Evolutionary conservation across 352 stramenopile genomes (phyloP).

Genomic region (Phytopythium aichiense): DNA sequence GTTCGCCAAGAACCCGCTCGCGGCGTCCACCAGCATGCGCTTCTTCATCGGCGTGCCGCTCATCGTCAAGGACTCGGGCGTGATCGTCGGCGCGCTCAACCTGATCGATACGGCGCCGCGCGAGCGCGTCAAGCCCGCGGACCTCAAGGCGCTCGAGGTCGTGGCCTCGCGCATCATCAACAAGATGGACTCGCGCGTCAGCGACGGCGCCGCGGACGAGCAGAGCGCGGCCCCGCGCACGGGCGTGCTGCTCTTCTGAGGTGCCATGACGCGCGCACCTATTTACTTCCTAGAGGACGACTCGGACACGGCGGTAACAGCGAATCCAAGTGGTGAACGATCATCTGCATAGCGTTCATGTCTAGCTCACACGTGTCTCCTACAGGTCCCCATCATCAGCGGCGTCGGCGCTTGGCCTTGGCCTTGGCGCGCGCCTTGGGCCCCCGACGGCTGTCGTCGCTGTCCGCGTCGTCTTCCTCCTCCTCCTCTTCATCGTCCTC

Average conservation of each 20-base stretch:
- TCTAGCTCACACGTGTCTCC: slow-evolving; percentile 1
- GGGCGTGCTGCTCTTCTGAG: slow-evolving; percentile 34
- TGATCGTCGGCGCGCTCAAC: slow-evolving; percentile 68
- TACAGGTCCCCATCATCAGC: slow-evolving; percentile 4
- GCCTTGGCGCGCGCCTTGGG: slow-evolving; percentile 17
- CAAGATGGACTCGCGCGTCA: slow-evolving; percentile 63
- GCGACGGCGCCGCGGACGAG: slow-evolving; percentile 5
- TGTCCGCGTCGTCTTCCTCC: slow-evolving; percentile 16
- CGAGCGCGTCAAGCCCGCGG: slow-evolving; percentile 55
- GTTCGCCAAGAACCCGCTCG: slow-evolving; percentile 74
- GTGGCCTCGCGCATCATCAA: slow-evolving; percentile 65
- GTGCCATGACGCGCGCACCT: neutral
- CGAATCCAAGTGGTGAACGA: neutral
- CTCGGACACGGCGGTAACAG: neutral
- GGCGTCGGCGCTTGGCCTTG: slow-evolving; percentile 27
- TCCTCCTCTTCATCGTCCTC: slow-evolving; percentile 30
- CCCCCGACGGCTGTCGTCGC: slow-evolving; percentile 17
- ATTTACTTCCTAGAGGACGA: slow-evolving; percentile 2
- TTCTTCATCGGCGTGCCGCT: slow-evolving; percentile 79
- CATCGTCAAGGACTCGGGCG: slow-evolving; percentile 53
- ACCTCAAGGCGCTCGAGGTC: slow-evolving; percentile 63
- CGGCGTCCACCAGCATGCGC: slow-evolving; percentile 62
- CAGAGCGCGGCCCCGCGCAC: slow-evolving; percentile 2
- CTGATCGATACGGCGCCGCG: slow-evolving; percentile 63
- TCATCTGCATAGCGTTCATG: neutral